Evolutionary conservation across 1,139 yeast species (phyloP).

Genomic region (Debaryomyces robertsiae): DNA sequence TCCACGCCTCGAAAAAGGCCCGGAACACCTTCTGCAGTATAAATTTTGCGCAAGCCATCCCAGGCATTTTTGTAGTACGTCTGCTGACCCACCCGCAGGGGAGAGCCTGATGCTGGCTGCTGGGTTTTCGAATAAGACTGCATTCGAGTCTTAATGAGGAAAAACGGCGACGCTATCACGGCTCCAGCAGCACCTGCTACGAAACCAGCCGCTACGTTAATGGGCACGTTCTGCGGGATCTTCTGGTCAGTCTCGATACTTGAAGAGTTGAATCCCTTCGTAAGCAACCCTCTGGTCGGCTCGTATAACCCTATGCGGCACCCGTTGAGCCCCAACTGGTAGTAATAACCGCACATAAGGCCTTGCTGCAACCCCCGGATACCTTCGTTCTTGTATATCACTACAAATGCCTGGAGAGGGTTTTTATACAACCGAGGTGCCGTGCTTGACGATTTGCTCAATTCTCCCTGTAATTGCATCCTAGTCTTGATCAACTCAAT

Average conservation of each 20-base stretch:
- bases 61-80: conserved; percentile 74
- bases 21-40: conserved; percentile 65
- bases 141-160: conserved; percentile 92
- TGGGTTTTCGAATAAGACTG: conserved; percentile 70
- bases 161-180: conserved; percentile 84
- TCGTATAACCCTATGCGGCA: conserved; percentile 93
- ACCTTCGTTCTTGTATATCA: conserved; percentile 83
- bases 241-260: conserved; percentile 41
- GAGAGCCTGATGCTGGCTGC: conserved; percentile 26
- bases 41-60: conserved; percentile 69
- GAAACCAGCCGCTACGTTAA: conserved; percentile 83
- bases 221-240: conserved; percentile 59
- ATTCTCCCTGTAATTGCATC: conserved; percentile 96
- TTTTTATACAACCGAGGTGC: conserved; percentile 68
- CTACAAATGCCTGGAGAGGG: conserved; percentile 78
- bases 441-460: conserved; percentile 52
- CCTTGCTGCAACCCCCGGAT: conserved; percentile 88
- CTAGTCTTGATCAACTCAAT: conserved; percentile 91
- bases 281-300: conserved; percentile 69
- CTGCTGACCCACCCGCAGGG: conserved; percentile 80
- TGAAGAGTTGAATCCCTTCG: conserved; percentile 57
- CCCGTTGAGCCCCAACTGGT: conserved; percentile 90
- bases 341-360: conserved; percentile 75
- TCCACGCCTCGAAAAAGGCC: conserved; percentile 92
- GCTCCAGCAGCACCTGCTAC: conserved; percentile 90